phyloP scores from a whole-genome alignment of 768 basidiomycete species.

The Boletus pseudo-olivaceus region DNA sequence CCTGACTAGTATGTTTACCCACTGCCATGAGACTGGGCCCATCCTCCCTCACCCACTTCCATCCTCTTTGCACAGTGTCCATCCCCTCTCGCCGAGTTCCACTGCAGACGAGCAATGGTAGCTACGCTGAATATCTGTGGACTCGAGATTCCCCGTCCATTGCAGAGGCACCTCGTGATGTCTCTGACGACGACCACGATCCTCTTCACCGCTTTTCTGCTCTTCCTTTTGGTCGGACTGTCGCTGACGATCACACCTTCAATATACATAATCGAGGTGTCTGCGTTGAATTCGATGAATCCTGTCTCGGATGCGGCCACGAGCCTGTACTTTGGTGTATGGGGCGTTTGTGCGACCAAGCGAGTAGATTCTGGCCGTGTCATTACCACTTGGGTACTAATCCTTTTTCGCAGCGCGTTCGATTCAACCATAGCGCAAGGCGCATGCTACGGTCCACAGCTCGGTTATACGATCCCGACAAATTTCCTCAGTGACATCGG shows the following conservation, averaged over 20 bases:
- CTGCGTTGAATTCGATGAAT: conserved; percentile 27
- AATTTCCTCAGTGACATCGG: conserved; percentile 40
- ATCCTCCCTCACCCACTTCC: background rate
- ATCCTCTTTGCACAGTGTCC: background rate
- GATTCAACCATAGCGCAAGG: conserved; percentile 20
- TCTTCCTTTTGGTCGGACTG: conserved; percentile 71
- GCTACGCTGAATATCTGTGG: conserved; percentile 17
- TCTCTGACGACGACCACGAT: conserved; percentile 46
- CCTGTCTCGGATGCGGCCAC: conserved; percentile 53
- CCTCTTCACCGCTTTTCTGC: conserved; percentile 61
- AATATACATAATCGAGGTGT: conserved; percentile 56
- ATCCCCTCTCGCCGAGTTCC: background rate
- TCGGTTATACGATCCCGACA: conserved; percentile 67
- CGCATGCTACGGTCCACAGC: conserved; percentile 56
- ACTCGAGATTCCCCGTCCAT: conserved; percentile 30
- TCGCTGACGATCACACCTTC: conserved; percentile 72
- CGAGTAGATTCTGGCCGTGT: conserved; percentile 12
- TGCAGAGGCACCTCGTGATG: conserved; percentile 44
- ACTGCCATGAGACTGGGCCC: background rate
- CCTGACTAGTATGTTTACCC: background rate
- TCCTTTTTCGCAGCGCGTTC: conserved; percentile 3
- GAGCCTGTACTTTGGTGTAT: conserved; percentile 70
- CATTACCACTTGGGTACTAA: background rate
- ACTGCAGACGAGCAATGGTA: conserved; percentile 9
- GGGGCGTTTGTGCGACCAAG: conserved; percentile 76